Evolutionary conservation across 257 asterid species (phyloP), one percentile per base, ranked within the genome.

Genomic region (Gynochthodes officinalis): DNA sequence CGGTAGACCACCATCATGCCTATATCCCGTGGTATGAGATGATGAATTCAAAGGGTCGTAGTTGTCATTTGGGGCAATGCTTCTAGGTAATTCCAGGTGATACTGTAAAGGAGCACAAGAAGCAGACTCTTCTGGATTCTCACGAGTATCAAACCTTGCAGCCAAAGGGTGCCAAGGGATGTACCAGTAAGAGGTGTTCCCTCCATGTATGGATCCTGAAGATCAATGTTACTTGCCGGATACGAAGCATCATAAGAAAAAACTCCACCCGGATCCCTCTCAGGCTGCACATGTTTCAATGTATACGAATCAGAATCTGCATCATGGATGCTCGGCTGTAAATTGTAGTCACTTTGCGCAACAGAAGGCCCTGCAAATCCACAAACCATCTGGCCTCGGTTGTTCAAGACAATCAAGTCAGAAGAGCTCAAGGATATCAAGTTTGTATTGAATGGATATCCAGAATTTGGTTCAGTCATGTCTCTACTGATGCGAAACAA

Each of bases 321-420:
- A 30, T 77, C 53, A 6, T 74, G 79, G 27, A 43, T 67, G 50
- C 67, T 58, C 21, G 63, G 70, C 19, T 72, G 80, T 13, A 79
- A 52, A 71, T 43, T 75, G 86, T 79, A 64, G 46, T 85, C 90
- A 7, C 84, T 86, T 7, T 78, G 74, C 46, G 70, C 73, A 28
- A 72, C 37, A 8, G 79, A 73, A 68, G 89, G 86, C 33, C 70
- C 12, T 40, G 80, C 78, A 71, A 80, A 76, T 35, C 86, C 88
- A 60, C 71, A 68, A 82, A 79, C 72, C 32, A 67, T 67, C 32
- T 77, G 84, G 50, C 66, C 75, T 10, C 78, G 88, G 61, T 66
- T 49, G 28, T 71, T 85, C 73, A 71, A 14, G 30, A 69, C 75
- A 39, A 68, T 27, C 27, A 78, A 74, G 35, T 78, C 77, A 7